Evolutionary conservation across 176 grass and related monocot genomes (phyloP).

Genomic region (Cymbopogon citratus): DNA sequence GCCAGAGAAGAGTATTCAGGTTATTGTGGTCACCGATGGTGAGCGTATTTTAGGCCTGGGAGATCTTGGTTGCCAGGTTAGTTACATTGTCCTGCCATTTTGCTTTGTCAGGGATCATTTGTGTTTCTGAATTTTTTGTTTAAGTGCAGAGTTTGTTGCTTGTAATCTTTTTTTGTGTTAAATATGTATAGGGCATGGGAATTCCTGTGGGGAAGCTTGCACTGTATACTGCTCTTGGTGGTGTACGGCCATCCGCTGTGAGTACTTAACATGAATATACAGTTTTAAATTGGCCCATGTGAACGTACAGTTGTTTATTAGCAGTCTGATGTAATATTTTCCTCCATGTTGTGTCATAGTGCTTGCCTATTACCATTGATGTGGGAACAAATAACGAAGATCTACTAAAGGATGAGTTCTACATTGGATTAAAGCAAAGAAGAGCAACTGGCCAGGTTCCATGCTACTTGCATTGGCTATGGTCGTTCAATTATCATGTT

Average conservation of each 20-base stretch:
- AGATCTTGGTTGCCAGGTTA: conserved; percentile 95
- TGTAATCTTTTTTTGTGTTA: not conserved
- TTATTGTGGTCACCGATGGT: conserved; percentile 89
- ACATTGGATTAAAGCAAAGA: conserved; percentile 71
- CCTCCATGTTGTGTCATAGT: conserved; percentile 34
- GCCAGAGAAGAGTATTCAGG: conserved; percentile 91
- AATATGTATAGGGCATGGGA: conserved; percentile 72
- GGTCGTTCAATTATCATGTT: not conserved
- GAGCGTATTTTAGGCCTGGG: conserved; percentile 89
- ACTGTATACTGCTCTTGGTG: conserved; percentile 81
- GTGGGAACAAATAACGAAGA: conserved; percentile 91
- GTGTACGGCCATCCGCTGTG: conserved; percentile 70
- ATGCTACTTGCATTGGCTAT: not conserved
- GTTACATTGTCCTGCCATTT: not conserved
- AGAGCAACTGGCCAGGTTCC: conserved; percentile 77
- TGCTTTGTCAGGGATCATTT: not conserved
- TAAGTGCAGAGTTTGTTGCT: not conserved
- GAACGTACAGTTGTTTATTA: not conserved
- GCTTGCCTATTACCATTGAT: conserved; percentile 87
- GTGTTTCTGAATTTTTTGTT: not conserved
- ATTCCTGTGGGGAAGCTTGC: conserved; percentile 92
- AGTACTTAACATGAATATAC: conserved; percentile 9
- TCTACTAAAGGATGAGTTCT: conserved; percentile 86
- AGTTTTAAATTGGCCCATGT: not conserved
- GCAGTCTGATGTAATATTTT: not conserved